These are phyloP conservation scores for Flagelloscypha sp. DNA, from an alignment of 768 basidiomycete genomes.

Conservation along the genomic window DNA sequence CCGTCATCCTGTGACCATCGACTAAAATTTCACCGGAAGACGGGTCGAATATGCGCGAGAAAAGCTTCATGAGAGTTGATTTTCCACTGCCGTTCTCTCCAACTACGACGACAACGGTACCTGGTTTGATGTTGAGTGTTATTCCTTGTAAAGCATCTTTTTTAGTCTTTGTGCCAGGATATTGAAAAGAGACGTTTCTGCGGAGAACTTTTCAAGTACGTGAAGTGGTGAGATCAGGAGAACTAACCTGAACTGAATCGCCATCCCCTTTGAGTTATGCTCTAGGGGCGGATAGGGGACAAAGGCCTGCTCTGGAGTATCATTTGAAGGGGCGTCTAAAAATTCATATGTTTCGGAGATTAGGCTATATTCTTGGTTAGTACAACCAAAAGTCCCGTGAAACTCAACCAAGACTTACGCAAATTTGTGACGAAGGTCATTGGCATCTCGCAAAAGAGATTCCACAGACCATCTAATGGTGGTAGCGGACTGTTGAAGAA, in stretches of 20 bases:
- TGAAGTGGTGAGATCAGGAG: too few relatives aligned
- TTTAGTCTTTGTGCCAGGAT: constrained; percentile 17
- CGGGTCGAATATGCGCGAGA: constrained; percentile 23
- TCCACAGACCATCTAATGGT: constrained; percentile 20
- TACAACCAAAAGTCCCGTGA: too few relatives aligned
- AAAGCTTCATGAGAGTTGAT: constrained; percentile 24
- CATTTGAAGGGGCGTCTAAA: constrained; percentile 21
- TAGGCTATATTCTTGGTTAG: too few relatives aligned
- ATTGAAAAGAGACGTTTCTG: constrained; percentile 30
- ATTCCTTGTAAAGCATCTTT: constrained; percentile 14
- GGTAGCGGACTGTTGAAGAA: constrained; percentile 29
- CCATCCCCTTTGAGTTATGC: too few relatives aligned
- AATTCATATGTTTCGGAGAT: constrained; percentile 11
- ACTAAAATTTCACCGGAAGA: constrained; percentile 21
- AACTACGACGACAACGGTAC: constrained; percentile 25
- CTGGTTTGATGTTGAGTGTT: constrained; percentile 20
- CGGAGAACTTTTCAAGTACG: not conserved
- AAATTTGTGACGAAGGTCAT: constrained; percentile 17
- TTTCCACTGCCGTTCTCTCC: constrained; percentile 28
- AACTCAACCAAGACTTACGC: too few relatives aligned
- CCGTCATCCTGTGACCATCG: constrained; percentile 22
- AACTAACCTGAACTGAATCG: too few relatives aligned
- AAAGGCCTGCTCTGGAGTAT: too few relatives aligned
- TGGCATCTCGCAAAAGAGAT: constrained; percentile 12
- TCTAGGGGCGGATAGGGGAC: too few relatives aligned